Conservation (phyloP, 2,329 filamentous ascomycete genomes). For the Alternaria arbusti region DNA sequence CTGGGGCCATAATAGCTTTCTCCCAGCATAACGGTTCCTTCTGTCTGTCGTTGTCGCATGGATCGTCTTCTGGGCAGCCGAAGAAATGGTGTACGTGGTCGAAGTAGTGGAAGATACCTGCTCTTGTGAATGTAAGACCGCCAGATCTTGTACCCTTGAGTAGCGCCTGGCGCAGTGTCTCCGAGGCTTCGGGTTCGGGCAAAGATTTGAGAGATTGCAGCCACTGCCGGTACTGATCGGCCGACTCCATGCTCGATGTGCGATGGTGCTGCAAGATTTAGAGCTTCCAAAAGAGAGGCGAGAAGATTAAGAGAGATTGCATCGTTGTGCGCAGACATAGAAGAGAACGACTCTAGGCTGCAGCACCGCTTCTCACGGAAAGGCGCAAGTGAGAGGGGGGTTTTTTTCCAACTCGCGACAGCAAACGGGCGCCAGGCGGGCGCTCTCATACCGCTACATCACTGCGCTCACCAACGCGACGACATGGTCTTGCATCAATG, state of each 20-base stretch:
- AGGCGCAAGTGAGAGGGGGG: background rate
- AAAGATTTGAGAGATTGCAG: background rate
- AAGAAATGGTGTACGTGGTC: background rate
- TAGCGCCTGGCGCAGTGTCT: background rate
- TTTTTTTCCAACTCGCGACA: background rate
- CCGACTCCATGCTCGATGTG: background rate
- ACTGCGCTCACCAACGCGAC: background rate
- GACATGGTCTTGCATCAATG: background rate
- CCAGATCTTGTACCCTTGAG: background rate
- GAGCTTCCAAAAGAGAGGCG: background rate
- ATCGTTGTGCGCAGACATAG: background rate
- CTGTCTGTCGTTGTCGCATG: constrained; percentile 52
- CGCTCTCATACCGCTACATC: background rate
- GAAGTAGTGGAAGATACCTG: background rate
- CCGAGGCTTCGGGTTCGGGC: background rate
- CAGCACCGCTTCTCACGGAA: background rate
- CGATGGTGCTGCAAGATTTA: background rate
- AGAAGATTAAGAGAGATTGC: background rate
- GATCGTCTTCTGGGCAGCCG: background rate
- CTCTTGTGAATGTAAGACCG: background rate
- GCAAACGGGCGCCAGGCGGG: background rate
- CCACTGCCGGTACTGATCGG: background rate
- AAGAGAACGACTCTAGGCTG: background rate
- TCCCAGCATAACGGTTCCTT: constrained; percentile 29
- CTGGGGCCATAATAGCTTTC: background rate